A percentile compares a stretch with the other conserved stretches of the same genome.
Evolutionary conservation across 495 filamentous ascomycete genomes (phyloP).

Genomic region (Lepraria neglecta): DNA sequence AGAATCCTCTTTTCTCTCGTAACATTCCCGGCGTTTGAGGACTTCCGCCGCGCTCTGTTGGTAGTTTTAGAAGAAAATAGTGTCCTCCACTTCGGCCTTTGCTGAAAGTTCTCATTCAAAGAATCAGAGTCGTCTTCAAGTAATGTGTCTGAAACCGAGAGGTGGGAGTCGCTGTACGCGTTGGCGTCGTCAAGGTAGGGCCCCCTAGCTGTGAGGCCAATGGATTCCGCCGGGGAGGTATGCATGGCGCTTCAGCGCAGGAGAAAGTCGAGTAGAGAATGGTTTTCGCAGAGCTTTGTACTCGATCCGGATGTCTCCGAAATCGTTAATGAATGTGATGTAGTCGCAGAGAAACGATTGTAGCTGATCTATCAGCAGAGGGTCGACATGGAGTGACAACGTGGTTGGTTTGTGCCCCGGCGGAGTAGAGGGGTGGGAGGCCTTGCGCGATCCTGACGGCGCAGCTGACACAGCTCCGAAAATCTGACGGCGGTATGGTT

Average conservation of each 20-base stretch:
- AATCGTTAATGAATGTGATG: not conserved
- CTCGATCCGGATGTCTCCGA: not conserved
- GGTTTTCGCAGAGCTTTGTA: not conserved
- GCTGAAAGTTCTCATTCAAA: not conserved
- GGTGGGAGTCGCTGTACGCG: slow-evolving; percentile 2
- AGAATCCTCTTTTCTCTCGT: slow-evolving; percentile 1
- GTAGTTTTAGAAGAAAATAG: not conserved
- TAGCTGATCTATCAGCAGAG: not conserved
- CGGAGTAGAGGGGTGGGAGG: not conserved
- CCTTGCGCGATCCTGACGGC: not conserved
- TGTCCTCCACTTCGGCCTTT: not conserved
- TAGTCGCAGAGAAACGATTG: not conserved
- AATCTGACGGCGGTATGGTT: not conserved
- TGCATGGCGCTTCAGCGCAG: not conserved
- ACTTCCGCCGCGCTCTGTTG: not conserved
- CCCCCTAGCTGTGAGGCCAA: slow-evolving; percentile 5
- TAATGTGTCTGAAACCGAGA: slow-evolving; percentile 14
- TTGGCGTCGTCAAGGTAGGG: slow-evolving; percentile 6
- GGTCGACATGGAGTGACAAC: not conserved
- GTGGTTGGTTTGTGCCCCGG: not conserved
- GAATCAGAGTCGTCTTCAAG: slow-evolving; percentile 6
- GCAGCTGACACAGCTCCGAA: not conserved
- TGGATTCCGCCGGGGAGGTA: not conserved
- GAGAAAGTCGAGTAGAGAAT: not conserved
- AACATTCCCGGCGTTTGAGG: slow-evolving; percentile 2